Evolutionary conservation across 495 filamentous ascomycete genomes (phyloP), one percentile per base, ranked within the genome.

Genomic region (Neurospora hispaniola): DNA sequence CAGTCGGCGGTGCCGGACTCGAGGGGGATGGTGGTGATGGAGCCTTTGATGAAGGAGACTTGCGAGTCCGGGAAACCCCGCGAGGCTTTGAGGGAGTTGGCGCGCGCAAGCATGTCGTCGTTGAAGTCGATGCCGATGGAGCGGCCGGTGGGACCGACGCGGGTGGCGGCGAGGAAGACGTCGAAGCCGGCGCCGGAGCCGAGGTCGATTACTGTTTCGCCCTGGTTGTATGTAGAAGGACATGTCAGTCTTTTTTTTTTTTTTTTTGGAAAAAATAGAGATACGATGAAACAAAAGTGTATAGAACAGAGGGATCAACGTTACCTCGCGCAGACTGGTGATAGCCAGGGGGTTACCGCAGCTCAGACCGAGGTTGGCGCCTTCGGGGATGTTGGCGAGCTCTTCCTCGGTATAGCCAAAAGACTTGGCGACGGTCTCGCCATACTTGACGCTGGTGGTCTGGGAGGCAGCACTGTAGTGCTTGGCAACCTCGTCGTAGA

Each of bases 101-200:
- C 87, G 18, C 82, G 80, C 27, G 80, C 78, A 14, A 91, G 81
- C 90, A 92, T 91, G 74, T 88, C 84, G 88, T 89, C 82, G 74
- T 85, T 91, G 86, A 92, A 92, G 78, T 93, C 90, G 27, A 92
- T 80, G 18, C 90, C 90, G 70, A 90, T 89, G 2, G 84, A 88
- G 10, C 79, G 80, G 6, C 90, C 90, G 3, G 75, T 79, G 0
- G 74, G 68, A 0, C 90, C 90, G 14, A 92, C 85, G 72, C 86
- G 88, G 66, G 79, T 78, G 5, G 88, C 83, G 27, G 89, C 89
- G 3, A 88, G 85, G 75, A 91, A 89, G 68, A 89, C 82, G 75
- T 92, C 90, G 72, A 92, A 89, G 6, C 90, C 90, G 8, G 84
- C 88, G 6, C 90, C 89, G 74, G 83, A 84, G 42, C 90, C 89